These are phyloP conservation scores for Chlorencoelia australis DNA, from an alignment of 2,329 filamentous ascomycete genomes.

Conservation along the genomic window DNA sequence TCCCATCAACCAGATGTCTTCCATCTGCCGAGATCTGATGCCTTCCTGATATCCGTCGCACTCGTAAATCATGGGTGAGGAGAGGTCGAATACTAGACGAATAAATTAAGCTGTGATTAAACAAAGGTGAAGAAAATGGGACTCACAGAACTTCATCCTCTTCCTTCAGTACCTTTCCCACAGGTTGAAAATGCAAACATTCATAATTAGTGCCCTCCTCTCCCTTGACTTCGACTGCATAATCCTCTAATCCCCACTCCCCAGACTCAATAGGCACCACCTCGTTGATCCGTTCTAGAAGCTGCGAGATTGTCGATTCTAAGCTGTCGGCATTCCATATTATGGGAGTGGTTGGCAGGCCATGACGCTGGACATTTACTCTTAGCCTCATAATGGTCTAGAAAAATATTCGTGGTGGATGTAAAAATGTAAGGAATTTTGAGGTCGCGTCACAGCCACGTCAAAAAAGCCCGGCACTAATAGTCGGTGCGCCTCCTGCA, in stretches of 20 bases:
- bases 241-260: slow-evolving; percentile 84
- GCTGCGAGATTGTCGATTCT: slow-evolving; percentile 57
- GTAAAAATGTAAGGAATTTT: not conserved
- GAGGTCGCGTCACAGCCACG: too few relatives aligned
- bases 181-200: slow-evolving; percentile 73
- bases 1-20: slow-evolving; percentile 72
- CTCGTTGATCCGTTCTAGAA: slow-evolving; percentile 71
- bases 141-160: slow-evolving; percentile 75
- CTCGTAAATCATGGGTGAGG: slow-evolving; percentile 61
- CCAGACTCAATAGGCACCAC: slow-evolving; percentile 69
- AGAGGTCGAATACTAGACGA: slow-evolving; percentile 63
- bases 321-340: slow-evolving; percentile 48
- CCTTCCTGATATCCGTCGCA: slow-evolving; percentile 64
- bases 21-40: slow-evolving; percentile 73
- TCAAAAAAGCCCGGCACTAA: too few relatives aligned
- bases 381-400: slow-evolving; percentile 55
- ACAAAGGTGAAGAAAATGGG: not conserved
- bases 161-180: slow-evolving; percentile 62
- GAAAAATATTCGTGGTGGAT: slow-evolving; percentile 7
- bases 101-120: slow-evolving; percentile 5
- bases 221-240: slow-evolving; percentile 64
- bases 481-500: too few relatives aligned
- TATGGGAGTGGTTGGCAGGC: slow-evolving; percentile 60
- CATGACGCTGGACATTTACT: slow-evolving; percentile 61
- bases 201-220: slow-evolving; percentile 57